A percentile compares a stretch with the other conserved stretches of the same genome.
phyloP scores from a whole-genome alignment of 1,284 basidiomycete genomes.

The Wolfiporia cocos region DNA sequence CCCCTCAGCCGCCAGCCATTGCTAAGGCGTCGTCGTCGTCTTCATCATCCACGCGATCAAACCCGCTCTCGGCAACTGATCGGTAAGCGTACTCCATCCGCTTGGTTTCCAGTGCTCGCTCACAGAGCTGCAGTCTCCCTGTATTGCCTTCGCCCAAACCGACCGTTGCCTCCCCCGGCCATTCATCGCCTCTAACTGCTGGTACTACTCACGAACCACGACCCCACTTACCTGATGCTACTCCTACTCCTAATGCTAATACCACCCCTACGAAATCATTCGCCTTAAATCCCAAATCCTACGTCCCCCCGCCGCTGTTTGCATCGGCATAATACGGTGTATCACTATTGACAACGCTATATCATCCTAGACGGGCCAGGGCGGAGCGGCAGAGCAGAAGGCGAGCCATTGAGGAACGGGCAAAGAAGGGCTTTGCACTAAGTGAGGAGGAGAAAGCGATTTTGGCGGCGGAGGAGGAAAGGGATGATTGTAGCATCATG shows the following conservation, averaged over 20 bases:
- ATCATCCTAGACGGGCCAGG: conserved; percentile 53
- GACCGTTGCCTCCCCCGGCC: conserved; percentile 10
- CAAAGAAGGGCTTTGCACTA: conserved; percentile 54
- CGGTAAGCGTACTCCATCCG: conserved; percentile 46
- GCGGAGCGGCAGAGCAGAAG: conserved; percentile 61
- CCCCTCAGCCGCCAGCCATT: conserved; percentile 8
- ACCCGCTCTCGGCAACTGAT: conserved; percentile 61
- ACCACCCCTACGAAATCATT: conserved; percentile 6
- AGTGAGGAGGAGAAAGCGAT: conserved; percentile 53
- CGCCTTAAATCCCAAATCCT: conserved; percentile 36
- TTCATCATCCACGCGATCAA: conserved; percentile 22
- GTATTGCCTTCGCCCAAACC: conserved; percentile 12
- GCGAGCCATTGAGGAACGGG: conserved; percentile 62
- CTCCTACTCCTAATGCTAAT: no score
- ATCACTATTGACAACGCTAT: conserved; percentile 13
- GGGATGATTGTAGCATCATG: conserved; percentile 54
- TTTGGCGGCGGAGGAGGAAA: conserved; percentile 41
- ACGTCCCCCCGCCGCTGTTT: conserved; percentile 59
- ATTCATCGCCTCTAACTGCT: conserved; percentile 8
- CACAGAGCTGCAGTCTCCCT: conserved; percentile 51
- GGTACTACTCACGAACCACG: conserved; percentile 13
- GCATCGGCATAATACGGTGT: conserved; percentile 44
- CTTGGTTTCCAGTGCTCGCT: conserved; percentile 48
- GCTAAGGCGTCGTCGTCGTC: conserved; percentile 13
- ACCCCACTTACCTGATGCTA: conserved; percentile 22